A percentile compares a stretch with the other conserved stretches of the same genome.
Conservation (phyloP, 2,329 filamentous ascomycete species). For the Malbranchea zuffiana region DNA sequence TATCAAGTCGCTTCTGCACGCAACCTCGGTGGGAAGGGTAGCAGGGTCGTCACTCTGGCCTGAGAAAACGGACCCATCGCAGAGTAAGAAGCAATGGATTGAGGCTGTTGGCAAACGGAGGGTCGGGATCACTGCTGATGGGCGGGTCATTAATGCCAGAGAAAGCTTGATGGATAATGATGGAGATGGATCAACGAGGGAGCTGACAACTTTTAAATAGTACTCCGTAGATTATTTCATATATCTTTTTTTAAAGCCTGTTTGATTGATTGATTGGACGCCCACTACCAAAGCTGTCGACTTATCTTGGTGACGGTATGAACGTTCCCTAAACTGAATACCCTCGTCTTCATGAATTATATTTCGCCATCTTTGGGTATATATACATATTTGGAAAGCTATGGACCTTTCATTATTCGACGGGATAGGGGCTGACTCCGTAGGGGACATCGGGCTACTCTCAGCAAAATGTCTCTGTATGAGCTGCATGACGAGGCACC, state of each 20-base stretch:
- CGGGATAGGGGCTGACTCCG: too few species aligned
- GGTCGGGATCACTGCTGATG: constrained; percentile 1
- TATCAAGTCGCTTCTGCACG: constrained; percentile 7
- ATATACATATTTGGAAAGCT: background rate
- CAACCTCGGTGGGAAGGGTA: constrained; percentile 6
- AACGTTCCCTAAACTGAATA: background rate
- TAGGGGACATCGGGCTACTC: background rate
- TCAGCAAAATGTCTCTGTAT: background rate
- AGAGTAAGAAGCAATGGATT: constrained; percentile 8
- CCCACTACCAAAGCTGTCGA: too few species aligned
- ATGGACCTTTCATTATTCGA: background rate
- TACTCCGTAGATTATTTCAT: too few species aligned
- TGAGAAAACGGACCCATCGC: background rate
- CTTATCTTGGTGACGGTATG: background rate
- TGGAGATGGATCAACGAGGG: too few species aligned
- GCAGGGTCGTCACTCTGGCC: constrained; percentile 2
- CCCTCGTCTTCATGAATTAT: background rate
- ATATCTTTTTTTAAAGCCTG: too few species aligned
- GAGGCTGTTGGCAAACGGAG: background rate
- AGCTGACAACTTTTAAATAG: too few species aligned
- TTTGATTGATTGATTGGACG: too few species aligned
- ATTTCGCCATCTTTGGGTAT: background rate
- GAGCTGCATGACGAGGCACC: background rate
- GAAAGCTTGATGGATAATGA: background rate
- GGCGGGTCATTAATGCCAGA: background rate